Evolutionary conservation across 2,329 filamentous ascomycete species (phyloP), one percentile per base, ranked within the genome.

Genomic region (Torrubiella hemipterigena): DNA sequence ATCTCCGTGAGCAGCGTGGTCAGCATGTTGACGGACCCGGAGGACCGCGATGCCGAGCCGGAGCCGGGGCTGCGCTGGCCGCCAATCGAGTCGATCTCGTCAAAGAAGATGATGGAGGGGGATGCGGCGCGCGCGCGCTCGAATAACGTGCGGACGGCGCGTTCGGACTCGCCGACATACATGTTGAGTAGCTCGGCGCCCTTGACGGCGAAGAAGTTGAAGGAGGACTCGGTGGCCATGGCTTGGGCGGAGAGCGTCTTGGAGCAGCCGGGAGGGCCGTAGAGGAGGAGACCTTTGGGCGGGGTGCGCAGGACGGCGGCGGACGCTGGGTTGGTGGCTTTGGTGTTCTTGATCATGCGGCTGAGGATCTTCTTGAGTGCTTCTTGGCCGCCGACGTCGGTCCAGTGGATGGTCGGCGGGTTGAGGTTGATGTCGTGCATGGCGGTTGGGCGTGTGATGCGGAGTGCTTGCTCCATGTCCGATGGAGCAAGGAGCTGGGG

Each of bases 151-250:
- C 89, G 76, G 25, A 95, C 71, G 7, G 81, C 78, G 9, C 85
- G 75, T 58, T 96, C 89, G 3, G 86, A 89, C 54, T 96, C 89
- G 38, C 89, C 89, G 13, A 96, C 87, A 55, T 95, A 96, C 83
- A 93, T 94, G 58, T 86, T 93, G 37, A 94, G 76, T 10, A 95
- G 71, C 55, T 95, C 89, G 21, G 85, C 85, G 17, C 86, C 89
- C 58, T 95, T 94, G 42, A 96, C 83, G 7, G 86, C 81, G 49
- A 95, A 78, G 63, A 95, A 95, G 53, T 95, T 95, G 56, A 93
- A 78, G 4, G 81, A 81, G 18, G 83, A 84, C 52, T 93, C 86
- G 6, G 85, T 93, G 12, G 89, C 89, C 43, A 93, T 73, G 17
- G 89, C 89, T 51, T 93, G 86, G 0, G 89, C 89, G 0, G 77